Base-by-base conservation (phyloP, 306 rosid genomes). In the Phaseolus lunatus region DNA sequence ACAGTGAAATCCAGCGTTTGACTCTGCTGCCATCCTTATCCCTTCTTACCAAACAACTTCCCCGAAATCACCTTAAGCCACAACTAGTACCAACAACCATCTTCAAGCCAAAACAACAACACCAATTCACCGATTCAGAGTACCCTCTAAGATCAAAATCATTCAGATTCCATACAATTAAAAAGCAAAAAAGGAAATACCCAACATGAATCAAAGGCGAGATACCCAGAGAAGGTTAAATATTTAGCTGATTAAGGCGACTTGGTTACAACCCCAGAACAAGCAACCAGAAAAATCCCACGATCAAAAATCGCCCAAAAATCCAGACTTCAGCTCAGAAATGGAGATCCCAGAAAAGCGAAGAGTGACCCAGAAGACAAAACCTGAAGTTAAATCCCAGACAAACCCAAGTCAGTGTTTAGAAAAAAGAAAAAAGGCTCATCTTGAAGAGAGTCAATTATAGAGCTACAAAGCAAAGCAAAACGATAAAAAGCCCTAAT, bases 1-100 rank as follows among this genome's bases (percentile, higher is more conserved):
- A 37, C 64, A 73, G 63, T 78, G 85, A 89, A 85, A 94, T 53
- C 98, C 96, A 6, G 91, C 58, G 82, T 94, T 92, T 18, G 96
- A 92, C 84, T 88, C 85, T n/a, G 96, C 90, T 7, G 92, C 93
- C 98, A 94, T 94, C 78, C 63, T 29, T 72, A 50, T 23, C 31
- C 62, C 33, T 39, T 39, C 14, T 53, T 67, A 79, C 75, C 76
- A 37, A 84, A 47, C 29, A 18, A 82, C 47, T 64, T 29, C 82
- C 29, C 78, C 23, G 77, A 69, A 69, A 70, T 80, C 78, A 88
- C 81, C 76, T 84, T 78, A 87, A 54, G 29, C 83, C 64, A 64
- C 49, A 70, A 82, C 49, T n/a, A 76, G 24, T 14, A 44, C 45
- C 82, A 82, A 70, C 73, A 73, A 65, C 65, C 84, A 82, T 82